A percentile compares a stretch with the other conserved stretches of the same genome.
Evolutionary conservation across 805 yeast genomes (phyloP).

Genomic region (Candida sithepensis): DNA sequence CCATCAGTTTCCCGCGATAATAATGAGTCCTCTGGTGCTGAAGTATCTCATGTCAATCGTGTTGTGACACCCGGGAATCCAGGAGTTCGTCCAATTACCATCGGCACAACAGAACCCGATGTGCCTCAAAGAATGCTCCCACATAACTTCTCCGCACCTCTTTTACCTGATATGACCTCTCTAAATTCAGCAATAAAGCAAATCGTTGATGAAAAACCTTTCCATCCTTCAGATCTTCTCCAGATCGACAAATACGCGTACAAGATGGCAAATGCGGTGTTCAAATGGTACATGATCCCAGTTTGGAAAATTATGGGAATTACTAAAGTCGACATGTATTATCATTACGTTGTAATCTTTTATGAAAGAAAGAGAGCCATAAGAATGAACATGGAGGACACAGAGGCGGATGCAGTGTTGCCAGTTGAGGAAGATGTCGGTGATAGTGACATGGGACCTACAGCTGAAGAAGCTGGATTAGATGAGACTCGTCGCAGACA

Average conservation of each 20-base stretch:
- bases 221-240: slow-evolving; percentile 38
- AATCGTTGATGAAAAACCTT: slow-evolving; percentile 32
- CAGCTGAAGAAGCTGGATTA: neutral
- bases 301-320: slow-evolving; percentile 62
- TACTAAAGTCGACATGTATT: slow-evolving; percentile 41
- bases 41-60: neutral
- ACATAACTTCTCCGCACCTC: slow-evolving; percentile 20
- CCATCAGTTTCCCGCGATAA: no score
- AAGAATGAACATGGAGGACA: slow-evolving; percentile 8
- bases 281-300: slow-evolving; percentile 26
- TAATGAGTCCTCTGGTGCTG: neutral
- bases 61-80: neutral
- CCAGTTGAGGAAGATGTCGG: neutral
- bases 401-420: neutral
- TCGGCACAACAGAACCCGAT: slow-evolving; percentile 5
- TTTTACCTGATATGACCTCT: slow-evolving; percentile 22
- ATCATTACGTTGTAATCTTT: slow-evolving; percentile 44
- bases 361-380: slow-evolving; percentile 27
- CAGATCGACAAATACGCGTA: slow-evolving; percentile 45
- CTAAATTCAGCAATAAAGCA: slow-evolving; percentile 21
- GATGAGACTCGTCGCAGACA: neutral
- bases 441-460: neutral
- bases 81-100: neutral
- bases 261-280: slow-evolving; percentile 30
- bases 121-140: slow-evolving; percentile 6